A percentile compares a stretch with the other conserved stretches of the same genome.
Evolutionary conservation across 2,329 filamentous ascomycete genomes (phyloP).

Genomic region (Diatrype stigma): DNA sequence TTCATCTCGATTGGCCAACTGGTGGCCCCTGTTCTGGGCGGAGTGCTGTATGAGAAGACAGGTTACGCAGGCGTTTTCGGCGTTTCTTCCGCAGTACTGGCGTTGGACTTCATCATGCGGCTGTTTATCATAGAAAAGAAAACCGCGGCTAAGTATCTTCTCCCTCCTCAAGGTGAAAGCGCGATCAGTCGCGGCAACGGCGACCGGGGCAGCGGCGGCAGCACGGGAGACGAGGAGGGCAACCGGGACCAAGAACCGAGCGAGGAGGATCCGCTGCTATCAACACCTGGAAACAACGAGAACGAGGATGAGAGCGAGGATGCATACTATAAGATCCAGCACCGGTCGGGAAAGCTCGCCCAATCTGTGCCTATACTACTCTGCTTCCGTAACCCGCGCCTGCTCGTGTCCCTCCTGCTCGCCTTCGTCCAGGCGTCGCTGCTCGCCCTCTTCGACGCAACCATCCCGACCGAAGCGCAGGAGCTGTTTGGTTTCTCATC

Average conservation of each 20-base stretch:
- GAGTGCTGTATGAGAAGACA: constrained; percentile 54
- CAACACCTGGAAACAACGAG: constrained; percentile 15
- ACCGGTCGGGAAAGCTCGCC: constrained; percentile 34
- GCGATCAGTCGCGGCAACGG: too few relatives aligned
- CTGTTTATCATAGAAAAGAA: constrained; percentile 61
- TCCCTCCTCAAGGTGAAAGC: too few relatives aligned
- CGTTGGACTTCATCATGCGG: constrained; percentile 56
- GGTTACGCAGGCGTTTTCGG: constrained; percentile 58
- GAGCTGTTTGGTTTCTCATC: constrained; percentile 33
- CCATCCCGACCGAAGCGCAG: constrained; percentile 32
- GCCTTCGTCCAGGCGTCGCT: constrained; percentile 39
- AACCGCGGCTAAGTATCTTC: constrained; percentile 41
- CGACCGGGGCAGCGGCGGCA: too few relatives aligned
- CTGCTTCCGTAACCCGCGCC: constrained; percentile 34
- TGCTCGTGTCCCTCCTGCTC: constrained; percentile 34
- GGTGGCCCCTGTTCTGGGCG: constrained; percentile 54
- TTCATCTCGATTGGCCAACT: constrained; percentile 56
- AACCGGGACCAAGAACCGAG: constrained; percentile 20
- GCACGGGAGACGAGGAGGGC: constrained; percentile 12
- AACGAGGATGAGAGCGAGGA: constrained; percentile 16
- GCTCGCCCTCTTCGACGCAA: constrained; percentile 34
- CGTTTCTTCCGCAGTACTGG: constrained; percentile 49
- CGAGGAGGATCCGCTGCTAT: constrained; percentile 36
- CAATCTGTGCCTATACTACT: constrained; percentile 44
- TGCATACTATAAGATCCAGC: constrained; percentile 36